Percentiles rank a stretch among this genome's conserved stretches.
These are phyloP conservation scores for Clarireedia paspali DNA, from an alignment of 2,329 filamentous ascomycete genomes.

Conservation along the genomic window DNA sequence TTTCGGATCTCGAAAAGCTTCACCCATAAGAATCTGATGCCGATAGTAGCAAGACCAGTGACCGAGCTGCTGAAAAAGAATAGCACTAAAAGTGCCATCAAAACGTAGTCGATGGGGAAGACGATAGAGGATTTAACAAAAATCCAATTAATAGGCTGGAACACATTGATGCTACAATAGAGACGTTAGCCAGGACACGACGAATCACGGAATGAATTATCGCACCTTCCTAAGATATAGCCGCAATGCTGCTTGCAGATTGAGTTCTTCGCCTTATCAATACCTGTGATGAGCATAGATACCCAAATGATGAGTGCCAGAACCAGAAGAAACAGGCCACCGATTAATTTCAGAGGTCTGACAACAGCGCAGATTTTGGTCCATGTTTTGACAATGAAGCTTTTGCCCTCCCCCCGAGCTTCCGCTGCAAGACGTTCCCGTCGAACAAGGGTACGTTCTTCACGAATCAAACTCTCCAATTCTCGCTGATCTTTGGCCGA, in stretches of 20 bases:
- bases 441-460: constrained; percentile 86
- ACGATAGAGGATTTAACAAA: constrained; percentile 72
- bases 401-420: constrained; percentile 67
- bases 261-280: constrained; percentile 95
- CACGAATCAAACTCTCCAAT: constrained; percentile 75
- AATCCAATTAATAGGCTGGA: constrained; percentile 91
- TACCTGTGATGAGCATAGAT: constrained; percentile 90
- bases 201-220: background rate
- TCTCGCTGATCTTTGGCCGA: constrained; percentile 82
- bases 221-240: constrained; percentile 66
- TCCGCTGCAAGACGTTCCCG: constrained; percentile 83
- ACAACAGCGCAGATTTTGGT: constrained; percentile 74
- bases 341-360: constrained; percentile 79
- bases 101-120: constrained; percentile 86
- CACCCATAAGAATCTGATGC: constrained; percentile 95
- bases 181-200: background rate
- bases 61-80: constrained; percentile 87
- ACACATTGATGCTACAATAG: constrained; percentile 64
- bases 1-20: constrained; percentile 85
- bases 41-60: constrained; percentile 75
- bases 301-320: constrained; percentile 72
- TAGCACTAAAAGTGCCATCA: constrained; percentile 78
- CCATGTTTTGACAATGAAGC: constrained; percentile 67
- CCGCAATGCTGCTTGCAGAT: constrained; percentile 85
- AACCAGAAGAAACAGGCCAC: constrained; percentile 70